Evolutionary conservation across 805 yeast genomes (phyloP).

Genomic region (Saturnispora quitensis): DNA sequence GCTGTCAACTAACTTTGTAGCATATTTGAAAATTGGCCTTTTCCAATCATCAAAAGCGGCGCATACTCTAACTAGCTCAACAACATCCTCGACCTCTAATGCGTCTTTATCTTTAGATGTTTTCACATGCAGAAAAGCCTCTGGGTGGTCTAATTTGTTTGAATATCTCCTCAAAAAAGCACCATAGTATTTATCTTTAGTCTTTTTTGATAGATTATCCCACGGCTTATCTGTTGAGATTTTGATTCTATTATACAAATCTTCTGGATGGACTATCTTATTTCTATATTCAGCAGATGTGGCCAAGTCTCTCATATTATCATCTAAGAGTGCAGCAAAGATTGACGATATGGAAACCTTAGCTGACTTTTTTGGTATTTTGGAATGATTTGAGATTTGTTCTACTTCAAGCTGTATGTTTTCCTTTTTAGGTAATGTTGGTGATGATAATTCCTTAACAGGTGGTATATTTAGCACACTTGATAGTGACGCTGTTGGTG

Average conservation of each 20-base stretch:
- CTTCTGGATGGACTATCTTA: constrained; percentile 21
- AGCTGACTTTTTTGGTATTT: not conserved
- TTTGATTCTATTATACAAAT: constrained; percentile 20
- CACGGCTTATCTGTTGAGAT: constrained; percentile 18
- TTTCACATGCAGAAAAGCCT: constrained; percentile 5
- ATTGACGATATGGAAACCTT: constrained; percentile 18
- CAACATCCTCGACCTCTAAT: constrained; percentile 13
- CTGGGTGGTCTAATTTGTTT: constrained; percentile 16
- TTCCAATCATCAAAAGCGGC: constrained; percentile 19
- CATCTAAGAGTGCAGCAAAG: constrained; percentile 22
- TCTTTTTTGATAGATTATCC: constrained; percentile 16
- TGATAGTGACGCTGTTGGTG: constrained; percentile 1
- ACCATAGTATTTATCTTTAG: constrained; percentile 20
- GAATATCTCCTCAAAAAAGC: constrained; percentile 25
- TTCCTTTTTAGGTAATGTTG: not conserved
- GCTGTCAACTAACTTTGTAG: constrained; percentile 12
- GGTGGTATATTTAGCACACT: not conserved
- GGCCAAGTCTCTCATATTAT: constrained; percentile 21
- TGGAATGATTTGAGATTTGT: not conserved
- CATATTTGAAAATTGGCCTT: constrained; percentile 17
- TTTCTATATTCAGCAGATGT: constrained; percentile 22
- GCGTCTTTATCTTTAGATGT: constrained; percentile 1
- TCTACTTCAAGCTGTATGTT: not conserved
- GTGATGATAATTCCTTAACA: not conserved
- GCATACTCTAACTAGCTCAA: constrained; percentile 22